Percentiles rank a stretch among this genome's conserved stretches.
Evolutionary conservation across 768 basidiomycete genomes (phyloP).

Genomic region (Hygrophorus pudorinus): DNA sequence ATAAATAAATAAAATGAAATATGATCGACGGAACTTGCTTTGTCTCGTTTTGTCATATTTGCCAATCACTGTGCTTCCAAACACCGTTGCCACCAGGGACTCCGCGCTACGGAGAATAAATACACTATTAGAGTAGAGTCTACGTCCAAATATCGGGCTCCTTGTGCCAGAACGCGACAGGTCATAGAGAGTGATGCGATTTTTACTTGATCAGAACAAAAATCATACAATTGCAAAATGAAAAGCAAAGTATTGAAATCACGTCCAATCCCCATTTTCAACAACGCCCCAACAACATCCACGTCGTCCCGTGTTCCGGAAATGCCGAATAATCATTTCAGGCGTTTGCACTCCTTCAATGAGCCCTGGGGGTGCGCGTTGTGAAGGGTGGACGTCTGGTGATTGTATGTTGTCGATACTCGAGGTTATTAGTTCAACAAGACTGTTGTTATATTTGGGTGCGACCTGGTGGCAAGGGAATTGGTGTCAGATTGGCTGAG

Average conservation of each 20-base stretch:
- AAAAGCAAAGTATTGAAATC: neutral
- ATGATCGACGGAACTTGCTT: no score
- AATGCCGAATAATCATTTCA: constrained; percentile 91
- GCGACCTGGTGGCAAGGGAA: constrained; percentile 53
- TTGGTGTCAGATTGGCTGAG: neutral
- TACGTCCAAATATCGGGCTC: no score
- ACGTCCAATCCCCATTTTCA: constrained; percentile 21
- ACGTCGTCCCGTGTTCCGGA: constrained; percentile 88
- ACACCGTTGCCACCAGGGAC: no score
- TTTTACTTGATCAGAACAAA: no score
- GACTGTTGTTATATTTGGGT: constrained; percentile 91
- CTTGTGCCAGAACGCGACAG: no score
- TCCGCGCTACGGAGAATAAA: no score
- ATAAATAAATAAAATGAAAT: no score
- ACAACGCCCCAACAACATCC: constrained; percentile 59
- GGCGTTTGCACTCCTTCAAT: constrained; percentile 90
- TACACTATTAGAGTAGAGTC: no score
- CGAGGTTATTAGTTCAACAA: constrained; percentile 91
- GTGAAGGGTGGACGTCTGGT: constrained; percentile 80
- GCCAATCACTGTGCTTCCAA: no score
- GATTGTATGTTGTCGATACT: constrained; percentile 89
- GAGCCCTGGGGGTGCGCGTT: constrained; percentile 79
- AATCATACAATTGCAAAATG: neutral
- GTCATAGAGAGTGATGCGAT: no score
- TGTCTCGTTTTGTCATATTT: no score